Evolutionary conservation across 805 yeast species (phyloP).

Genomic region (Candida mattraensis): DNA sequence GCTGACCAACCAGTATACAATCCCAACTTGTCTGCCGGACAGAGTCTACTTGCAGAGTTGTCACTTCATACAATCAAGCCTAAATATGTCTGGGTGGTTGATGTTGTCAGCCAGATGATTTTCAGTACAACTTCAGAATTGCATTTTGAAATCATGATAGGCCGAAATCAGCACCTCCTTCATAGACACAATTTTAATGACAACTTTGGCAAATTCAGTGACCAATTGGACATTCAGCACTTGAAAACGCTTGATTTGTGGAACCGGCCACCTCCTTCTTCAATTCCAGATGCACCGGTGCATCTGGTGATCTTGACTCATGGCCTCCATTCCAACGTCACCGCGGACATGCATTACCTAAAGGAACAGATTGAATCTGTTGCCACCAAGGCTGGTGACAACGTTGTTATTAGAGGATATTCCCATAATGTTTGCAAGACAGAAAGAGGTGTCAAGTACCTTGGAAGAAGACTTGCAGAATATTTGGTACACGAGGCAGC

Average conservation of each 20-base stretch:
- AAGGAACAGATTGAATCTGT: slow-evolving; percentile 72
- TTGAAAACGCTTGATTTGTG: slow-evolving; percentile 71
- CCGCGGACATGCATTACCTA: slow-evolving; percentile 86
- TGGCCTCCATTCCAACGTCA: slow-evolving; percentile 86
- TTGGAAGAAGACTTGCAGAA: slow-evolving; percentile 80
- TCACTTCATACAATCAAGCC: slow-evolving; percentile 62
- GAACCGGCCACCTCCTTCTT: slow-evolving; percentile 58
- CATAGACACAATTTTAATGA: slow-evolving; percentile 25
- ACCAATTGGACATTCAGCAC: slow-evolving; percentile 47
- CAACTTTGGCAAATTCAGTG: slow-evolving; percentile 28
- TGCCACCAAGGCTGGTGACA: slow-evolving; percentile 48
- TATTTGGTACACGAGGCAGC: slow-evolving; percentile 57
- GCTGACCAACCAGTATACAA: slow-evolving; percentile 79
- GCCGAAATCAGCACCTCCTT: slow-evolving; percentile 40
- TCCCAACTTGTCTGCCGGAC: slow-evolving; percentile 71
- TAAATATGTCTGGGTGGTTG: slow-evolving; percentile 73
- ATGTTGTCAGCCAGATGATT: slow-evolving; percentile 76
- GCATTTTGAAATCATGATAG: slow-evolving; percentile 61
- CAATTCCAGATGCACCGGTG: slow-evolving; percentile 48
- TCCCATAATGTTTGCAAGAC: slow-evolving; percentile 85
- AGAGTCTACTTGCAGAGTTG: slow-evolving; percentile 56
- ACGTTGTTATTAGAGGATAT: slow-evolving; percentile 79
- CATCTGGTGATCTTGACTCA: slow-evolving; percentile 88
- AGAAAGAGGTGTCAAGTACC: slow-evolving; percentile 79
- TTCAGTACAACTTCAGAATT: slow-evolving; percentile 70